phyloP scores from a whole-genome alignment of 2,329 filamentous ascomycete genomes.

The Pleoardoris graminearum region DNA sequence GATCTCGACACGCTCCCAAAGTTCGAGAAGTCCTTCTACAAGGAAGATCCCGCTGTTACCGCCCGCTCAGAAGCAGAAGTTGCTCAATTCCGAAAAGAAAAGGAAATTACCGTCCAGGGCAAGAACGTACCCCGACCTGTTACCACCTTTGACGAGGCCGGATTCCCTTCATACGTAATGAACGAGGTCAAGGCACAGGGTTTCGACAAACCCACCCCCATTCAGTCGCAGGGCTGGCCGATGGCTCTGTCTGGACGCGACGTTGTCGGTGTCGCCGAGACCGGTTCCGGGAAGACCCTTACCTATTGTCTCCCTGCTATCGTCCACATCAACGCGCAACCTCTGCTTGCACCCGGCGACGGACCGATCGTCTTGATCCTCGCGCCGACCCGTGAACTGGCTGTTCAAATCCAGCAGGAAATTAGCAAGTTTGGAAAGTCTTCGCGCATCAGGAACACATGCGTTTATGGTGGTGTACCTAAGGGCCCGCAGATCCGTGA shows the following conservation, averaged over 20 bases:
- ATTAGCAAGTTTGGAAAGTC: conserved; percentile 99
- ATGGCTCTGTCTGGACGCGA: conserved; percentile 98
- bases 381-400: conserved; percentile 94
- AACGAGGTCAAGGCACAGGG: conserved; percentile 98
- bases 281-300: conserved; percentile 97
- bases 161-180: conserved; percentile 96
- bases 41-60: conserved; percentile 82
- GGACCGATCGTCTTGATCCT: conserved; percentile 96
- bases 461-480: conserved; percentile 97
- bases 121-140: conserved; percentile 86
- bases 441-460: conserved; percentile 96
- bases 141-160: conserved; percentile 95
- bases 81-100: conserved; percentile 81
- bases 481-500: conserved; percentile 97
- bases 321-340: conserved; percentile 99
- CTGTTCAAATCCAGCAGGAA: conserved; percentile 97
- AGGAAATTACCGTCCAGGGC: conserved; percentile 83
- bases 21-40: conserved; percentile 99
- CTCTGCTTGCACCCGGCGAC: conserved; percentile 90
- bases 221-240: conserved; percentile 98
- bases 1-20: conserved; percentile 82
- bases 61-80: conserved; percentile 77
- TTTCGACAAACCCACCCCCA: conserved; percentile 89
- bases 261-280: conserved; percentile 98
- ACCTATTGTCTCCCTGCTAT: conserved; percentile 98